Evolutionary conservation across 2,329 filamentous ascomycete genomes (phyloP), one percentile per base, ranked within the genome.

Genomic region (Curvularia lunata): DNA sequence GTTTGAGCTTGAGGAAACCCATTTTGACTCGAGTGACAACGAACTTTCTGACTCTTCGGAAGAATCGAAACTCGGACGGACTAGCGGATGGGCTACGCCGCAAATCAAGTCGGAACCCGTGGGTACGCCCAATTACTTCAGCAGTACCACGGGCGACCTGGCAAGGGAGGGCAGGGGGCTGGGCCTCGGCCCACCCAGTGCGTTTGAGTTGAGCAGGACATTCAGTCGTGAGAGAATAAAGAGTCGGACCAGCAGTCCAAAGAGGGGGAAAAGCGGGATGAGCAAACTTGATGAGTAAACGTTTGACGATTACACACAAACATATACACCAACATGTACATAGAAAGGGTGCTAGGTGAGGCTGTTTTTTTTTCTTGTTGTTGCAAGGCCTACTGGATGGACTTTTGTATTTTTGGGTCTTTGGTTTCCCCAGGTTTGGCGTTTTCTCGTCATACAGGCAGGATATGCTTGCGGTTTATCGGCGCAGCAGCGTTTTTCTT

Each of bases 191-290:
- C 67, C 70, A 6, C 63, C 68, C 3, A 59, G 54, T 37, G 70
- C 58, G 12, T 72, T 73, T 52, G 84, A 86, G 62, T 88, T 91
- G 52, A 85, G 92, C 2, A 82, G 94, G 65, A 96, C 91, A 0
- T 94, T 97, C 73, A 96, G 92, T 73, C 83, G 92, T 52, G 95
- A 98, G 72, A 84, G 91, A 56, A 77, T 97, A 9, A 85, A 74
- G 80, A 82, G 80, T 67, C 68, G 80, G 16, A 72, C 77, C 49
- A 79, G 74, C 19, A 83, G 80, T 67, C 84, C 84, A 12, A 82
- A 79, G 48, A 79, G 82, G 50, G 62, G 28, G 43, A 52, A 59
- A 21, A 45, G 21, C 49, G 59, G 52, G n/a, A 63, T 67, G 61
- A 56, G 50, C 16, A 63, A 58, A 54, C 23, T 68, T 43, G 66